These are phyloP conservation scores for Geoglossum cookeanum DNA, from an alignment of 2,329 filamentous ascomycete species.

Conservation along the genomic window DNA sequence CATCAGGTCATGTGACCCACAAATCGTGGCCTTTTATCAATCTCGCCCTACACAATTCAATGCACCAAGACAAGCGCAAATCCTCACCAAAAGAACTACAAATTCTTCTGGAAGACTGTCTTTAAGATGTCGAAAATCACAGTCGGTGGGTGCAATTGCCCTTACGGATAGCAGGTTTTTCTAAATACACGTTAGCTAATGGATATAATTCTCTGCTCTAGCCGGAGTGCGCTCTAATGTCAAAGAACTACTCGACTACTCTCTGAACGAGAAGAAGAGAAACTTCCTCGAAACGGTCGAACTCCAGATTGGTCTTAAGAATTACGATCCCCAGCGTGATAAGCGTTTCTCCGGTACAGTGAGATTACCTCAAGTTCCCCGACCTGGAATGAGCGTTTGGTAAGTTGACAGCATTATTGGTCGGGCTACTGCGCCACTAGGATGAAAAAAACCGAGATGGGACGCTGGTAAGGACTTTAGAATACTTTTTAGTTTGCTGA, in stretches of 20 bases:
- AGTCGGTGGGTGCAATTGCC: constrained; percentile 34
- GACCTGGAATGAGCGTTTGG: constrained; percentile 80
- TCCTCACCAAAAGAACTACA: constrained; percentile 54
- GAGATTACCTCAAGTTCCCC: constrained; percentile 79
- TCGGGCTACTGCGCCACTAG: too few relatives aligned
- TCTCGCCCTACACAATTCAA: background rate
- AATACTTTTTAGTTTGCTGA: background rate
- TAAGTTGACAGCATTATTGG: constrained; percentile 20
- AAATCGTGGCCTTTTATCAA: background rate
- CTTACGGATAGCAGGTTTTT: background rate
- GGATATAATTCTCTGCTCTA: constrained; percentile 13
- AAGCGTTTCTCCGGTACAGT: constrained; percentile 99
- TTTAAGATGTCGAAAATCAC: constrained; percentile 67
- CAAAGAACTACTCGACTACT: constrained; percentile 87
- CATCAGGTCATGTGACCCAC: background rate
- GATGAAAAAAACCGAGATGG: background rate
- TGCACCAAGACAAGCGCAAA: constrained; percentile 13
- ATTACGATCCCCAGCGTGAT: constrained; percentile 99
- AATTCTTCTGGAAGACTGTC: constrained; percentile 75
- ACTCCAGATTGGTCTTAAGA: constrained; percentile 87
- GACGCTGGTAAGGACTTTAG: background rate
- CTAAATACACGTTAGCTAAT: constrained; percentile 2
- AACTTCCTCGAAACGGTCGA: constrained; percentile 95
- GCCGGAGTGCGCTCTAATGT: constrained; percentile 95
- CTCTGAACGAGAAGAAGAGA: constrained; percentile 84